phyloP scores from a whole-genome alignment of 169 alveolate genomes.

The Plasmodium sp. region DNA sequence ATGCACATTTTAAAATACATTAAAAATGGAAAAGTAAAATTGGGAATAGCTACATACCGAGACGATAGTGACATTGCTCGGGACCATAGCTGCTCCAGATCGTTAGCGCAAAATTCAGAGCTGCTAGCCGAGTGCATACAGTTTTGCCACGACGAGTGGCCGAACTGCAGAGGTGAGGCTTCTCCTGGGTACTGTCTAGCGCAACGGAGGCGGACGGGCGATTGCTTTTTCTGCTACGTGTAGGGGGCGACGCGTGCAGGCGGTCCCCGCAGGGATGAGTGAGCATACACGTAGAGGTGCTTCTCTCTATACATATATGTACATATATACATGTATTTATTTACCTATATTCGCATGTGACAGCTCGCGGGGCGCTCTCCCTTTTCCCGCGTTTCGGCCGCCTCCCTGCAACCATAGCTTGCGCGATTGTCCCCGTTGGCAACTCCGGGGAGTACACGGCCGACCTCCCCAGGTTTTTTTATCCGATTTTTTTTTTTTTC shows the following conservation, averaged over 20 bases:
- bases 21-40: background rate
- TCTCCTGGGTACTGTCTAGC: background rate
- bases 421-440: too few species aligned
- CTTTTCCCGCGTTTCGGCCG: too few species aligned
- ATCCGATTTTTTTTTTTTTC: too few species aligned
- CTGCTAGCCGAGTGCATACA: background rate
- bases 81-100: background rate
- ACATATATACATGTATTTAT: too few species aligned
- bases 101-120: background rate
- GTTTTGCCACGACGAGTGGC: background rate
- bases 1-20: background rate
- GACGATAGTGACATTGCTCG: background rate
- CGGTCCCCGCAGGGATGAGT: too few species aligned
- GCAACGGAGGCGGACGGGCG: background rate
- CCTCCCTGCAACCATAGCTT: too few species aligned
- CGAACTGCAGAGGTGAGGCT: background rate
- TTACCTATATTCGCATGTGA: too few species aligned
- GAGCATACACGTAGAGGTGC: too few species aligned
- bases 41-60: background rate
- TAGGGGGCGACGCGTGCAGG: background rate
- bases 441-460: too few species aligned
- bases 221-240: background rate
- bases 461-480: too few species aligned
- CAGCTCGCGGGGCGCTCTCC: too few species aligned
- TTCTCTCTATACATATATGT: too few species aligned